Evolutionary conservation across 192 early-diverging fungal species (phyloP).

Genomic region (Backusella parvicylindrica): DNA sequence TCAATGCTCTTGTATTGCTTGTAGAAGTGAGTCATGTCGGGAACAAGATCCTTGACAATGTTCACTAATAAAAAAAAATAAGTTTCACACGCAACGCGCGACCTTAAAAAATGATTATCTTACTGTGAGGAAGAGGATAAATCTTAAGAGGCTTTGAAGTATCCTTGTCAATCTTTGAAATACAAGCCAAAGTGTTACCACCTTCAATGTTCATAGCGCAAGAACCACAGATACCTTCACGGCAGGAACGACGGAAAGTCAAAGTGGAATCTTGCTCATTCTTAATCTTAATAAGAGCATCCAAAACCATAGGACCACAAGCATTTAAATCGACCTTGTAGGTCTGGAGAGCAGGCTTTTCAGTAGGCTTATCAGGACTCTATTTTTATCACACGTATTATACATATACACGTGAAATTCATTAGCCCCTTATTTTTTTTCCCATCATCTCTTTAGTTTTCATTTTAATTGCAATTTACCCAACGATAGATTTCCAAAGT

Average conservation of each 20-base stretch:
- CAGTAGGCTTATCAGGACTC: slow-evolving; percentile 86
- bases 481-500: slow-evolving; percentile 96
- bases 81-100: background rate
- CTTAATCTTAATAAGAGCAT: slow-evolving; percentile 96
- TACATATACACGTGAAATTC: background rate
- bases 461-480: slow-evolving; percentile 44
- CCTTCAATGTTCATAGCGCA: slow-evolving; percentile 99
- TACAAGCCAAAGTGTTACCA: slow-evolving; percentile 91
- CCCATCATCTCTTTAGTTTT: background rate
- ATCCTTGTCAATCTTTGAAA: slow-evolving; percentile 79
- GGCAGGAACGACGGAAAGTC: slow-evolving; percentile 94
- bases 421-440: background rate
- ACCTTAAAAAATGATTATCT: slow-evolving; percentile 10
- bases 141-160: slow-evolving; percentile 71
- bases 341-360: slow-evolving; percentile 82
- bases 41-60: slow-evolving; percentile 96
- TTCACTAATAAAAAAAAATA: slow-evolving; percentile 54
- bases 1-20: slow-evolving; percentile 97
- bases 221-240: slow-evolving; percentile 96
- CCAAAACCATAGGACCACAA: slow-evolving; percentile 95
- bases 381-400: slow-evolving; percentile 18
- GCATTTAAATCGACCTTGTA: slow-evolving; percentile 90
- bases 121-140: slow-evolving; percentile 95
- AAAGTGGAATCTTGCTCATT: slow-evolving; percentile 93
- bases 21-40: slow-evolving; percentile 96